Evolutionary conservation across 2,329 filamentous ascomycete genomes (phyloP).

Genomic region (Neospermospora avenae): DNA sequence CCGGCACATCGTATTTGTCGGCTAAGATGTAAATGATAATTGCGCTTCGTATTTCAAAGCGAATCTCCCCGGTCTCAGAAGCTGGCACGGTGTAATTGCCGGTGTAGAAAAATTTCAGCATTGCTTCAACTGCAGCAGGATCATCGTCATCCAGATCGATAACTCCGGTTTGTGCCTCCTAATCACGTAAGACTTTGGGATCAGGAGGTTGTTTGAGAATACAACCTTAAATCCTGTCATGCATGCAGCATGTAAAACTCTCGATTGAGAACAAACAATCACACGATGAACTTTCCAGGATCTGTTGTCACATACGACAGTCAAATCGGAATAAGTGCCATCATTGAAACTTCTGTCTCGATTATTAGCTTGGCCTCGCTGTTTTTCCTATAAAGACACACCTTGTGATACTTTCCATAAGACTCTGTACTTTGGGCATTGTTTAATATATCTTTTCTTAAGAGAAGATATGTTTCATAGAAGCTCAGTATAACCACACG

Average conservation of each 20-base stretch:
- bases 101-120: conserved; percentile 20
- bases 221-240: conserved; percentile 16
- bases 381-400: no score
- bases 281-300: conserved; percentile 22
- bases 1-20: conserved; percentile 19
- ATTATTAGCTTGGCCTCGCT: conserved; percentile 6
- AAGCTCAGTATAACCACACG: no score
- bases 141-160: conserved; percentile 17
- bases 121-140: conserved; percentile 16
- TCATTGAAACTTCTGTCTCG: conserved; percentile 19
- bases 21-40: conserved; percentile 16
- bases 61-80: conserved; percentile 9
- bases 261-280: conserved; percentile 18
- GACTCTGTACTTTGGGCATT: no score
- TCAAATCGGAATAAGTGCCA: conserved; percentile 18
- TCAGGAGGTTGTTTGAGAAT: conserved; percentile 4
- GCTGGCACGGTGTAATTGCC: conserved; percentile 13
- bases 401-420: no score
- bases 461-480: no score
- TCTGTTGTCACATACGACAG: conserved; percentile 15
- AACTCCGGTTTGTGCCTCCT: no score
- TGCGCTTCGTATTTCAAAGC: conserved; percentile 6
- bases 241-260: conserved; percentile 15
- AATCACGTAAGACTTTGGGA: conserved; percentile 11
- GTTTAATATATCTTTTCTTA: no score